phyloP scores from a whole-genome alignment of 75 land plant genomes.

The Pinus albicaulis region DNA sequence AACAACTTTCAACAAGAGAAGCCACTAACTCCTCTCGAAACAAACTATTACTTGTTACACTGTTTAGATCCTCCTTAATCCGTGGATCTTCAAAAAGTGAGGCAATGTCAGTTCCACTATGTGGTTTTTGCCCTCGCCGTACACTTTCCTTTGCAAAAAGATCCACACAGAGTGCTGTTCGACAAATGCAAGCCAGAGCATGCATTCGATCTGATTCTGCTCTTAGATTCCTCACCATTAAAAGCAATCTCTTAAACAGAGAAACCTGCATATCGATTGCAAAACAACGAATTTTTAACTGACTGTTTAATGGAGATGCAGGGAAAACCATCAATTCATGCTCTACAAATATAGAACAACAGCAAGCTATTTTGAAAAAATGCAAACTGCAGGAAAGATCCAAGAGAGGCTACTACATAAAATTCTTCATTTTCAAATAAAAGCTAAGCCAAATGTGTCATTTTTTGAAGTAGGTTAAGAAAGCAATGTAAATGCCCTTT shows the following conservation, averaged over 20 bases:
- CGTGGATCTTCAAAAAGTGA: slow-evolving; percentile 93
- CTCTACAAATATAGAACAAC: not conserved
- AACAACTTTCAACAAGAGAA: slow-evolving; percentile 96
- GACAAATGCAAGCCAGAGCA: slow-evolving; percentile 97
- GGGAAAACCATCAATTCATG: not conserved
- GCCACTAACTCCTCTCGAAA: slow-evolving; percentile 98
- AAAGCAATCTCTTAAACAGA: slow-evolving; percentile 86
- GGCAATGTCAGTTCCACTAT: slow-evolving; percentile 89
- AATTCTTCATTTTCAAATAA: too few species aligned
- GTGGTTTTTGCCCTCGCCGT: slow-evolving; percentile 94
- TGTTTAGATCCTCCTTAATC: slow-evolving; percentile 82
- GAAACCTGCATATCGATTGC: slow-evolving; percentile 56
- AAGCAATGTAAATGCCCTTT: not conserved
- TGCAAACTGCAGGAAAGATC: not conserved
- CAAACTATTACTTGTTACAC: slow-evolving; percentile 70
- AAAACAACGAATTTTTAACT: slow-evolving; percentile 5
- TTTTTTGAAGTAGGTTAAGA: not conserved
- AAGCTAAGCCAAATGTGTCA: not conserved
- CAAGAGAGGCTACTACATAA: not conserved
- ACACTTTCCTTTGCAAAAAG: slow-evolving; percentile 98
- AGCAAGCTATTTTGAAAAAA: not conserved
- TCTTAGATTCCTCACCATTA: slow-evolving; percentile 97
- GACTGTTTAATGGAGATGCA: not conserved
- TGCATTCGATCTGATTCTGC: slow-evolving; percentile 99
- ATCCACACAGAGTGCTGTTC: slow-evolving; percentile 98